These are phyloP conservation scores for Aurantiochytrium sp. DNA, from an alignment of 108 stramenopile genomes.

Conservation along the genomic window DNA sequence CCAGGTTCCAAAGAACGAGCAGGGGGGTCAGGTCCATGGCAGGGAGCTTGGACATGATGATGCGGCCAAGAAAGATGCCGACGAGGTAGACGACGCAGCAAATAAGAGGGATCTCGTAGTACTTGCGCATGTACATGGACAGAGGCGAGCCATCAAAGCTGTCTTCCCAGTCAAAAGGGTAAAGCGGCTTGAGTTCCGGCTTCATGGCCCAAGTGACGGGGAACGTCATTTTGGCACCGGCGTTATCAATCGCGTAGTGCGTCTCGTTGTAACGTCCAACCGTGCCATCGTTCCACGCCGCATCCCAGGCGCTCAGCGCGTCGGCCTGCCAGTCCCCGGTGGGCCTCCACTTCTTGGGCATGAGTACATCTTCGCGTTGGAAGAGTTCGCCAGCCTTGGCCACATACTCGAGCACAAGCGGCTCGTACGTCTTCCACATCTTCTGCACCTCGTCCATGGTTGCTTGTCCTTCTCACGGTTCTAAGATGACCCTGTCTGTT, in stretches of 20 bases:
- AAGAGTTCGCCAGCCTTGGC: not conserved
- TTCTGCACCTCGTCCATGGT: no score
- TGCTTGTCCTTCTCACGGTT: no score
- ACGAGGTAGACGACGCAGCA: constrained; percentile 17
- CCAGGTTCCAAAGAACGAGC: constrained; percentile 70
- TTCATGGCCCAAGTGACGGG: not conserved
- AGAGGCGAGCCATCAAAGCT: not conserved
- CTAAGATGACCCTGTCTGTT: no score
- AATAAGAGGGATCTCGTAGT: constrained; percentile 23
- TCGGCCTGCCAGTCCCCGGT: not conserved
- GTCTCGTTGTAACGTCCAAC: not conserved
- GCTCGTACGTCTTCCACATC: not conserved
- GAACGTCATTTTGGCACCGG: not conserved
- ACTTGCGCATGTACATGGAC: constrained; percentile 15
- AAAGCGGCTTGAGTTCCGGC: not conserved
- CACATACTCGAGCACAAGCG: not conserved
- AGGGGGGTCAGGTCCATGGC: constrained; percentile 19
- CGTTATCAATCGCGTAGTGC: not conserved
- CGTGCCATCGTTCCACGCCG: not conserved
- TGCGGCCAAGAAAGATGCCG: constrained; percentile 26
- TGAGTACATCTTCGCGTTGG: not conserved
- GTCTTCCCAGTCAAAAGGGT: not conserved
- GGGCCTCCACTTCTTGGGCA: not conserved
- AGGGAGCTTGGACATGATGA: constrained; percentile 22
- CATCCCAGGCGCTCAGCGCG: not conserved